phyloP scores from a whole-genome alignment of 148 eudicot genomes.

The Persicaria maculosa region DNA sequence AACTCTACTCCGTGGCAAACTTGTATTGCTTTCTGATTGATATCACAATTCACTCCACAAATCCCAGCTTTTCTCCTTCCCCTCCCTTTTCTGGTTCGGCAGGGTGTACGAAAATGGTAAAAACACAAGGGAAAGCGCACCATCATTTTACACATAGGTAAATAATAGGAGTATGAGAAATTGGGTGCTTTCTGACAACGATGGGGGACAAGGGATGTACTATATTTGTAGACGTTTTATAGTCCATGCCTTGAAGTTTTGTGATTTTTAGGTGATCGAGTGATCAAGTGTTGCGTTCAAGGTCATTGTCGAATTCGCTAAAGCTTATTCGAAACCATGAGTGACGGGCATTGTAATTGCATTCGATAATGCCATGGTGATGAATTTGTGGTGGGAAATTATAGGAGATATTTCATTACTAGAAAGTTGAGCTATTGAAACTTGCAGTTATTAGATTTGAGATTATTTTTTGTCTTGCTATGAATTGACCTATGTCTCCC shows the following conservation, averaged over 20 bases:
- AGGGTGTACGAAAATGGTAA: not conserved
- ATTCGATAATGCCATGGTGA: not conserved
- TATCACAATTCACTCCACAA: not conserved
- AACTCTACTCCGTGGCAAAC: not conserved
- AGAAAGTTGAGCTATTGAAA: not conserved
- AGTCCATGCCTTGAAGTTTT: not conserved
- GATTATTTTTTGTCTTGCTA: conserved; percentile 4
- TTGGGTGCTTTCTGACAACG: not conserved
- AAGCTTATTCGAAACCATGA: not conserved
- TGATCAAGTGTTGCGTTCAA: conserved; percentile 7
- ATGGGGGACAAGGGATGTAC: not conserved
- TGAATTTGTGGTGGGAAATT: conserved; percentile 2
- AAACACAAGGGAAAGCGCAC: not conserved
- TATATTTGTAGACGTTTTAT: not conserved
- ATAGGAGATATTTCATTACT: not conserved
- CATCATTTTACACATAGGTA: not conserved
- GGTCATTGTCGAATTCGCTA: not conserved
- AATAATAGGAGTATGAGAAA: not conserved
- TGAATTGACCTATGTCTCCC: conserved; percentile 11
- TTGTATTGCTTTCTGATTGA: not conserved
- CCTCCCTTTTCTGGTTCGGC: not conserved
- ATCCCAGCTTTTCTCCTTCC: not conserved
- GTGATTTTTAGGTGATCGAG: not conserved
- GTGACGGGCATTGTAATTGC: not conserved
- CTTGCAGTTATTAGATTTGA: not conserved